These are phyloP conservation scores for Dictyophora rubrovolvata DNA, from an alignment of 768 basidiomycete species.

Conservation along the genomic window DNA sequence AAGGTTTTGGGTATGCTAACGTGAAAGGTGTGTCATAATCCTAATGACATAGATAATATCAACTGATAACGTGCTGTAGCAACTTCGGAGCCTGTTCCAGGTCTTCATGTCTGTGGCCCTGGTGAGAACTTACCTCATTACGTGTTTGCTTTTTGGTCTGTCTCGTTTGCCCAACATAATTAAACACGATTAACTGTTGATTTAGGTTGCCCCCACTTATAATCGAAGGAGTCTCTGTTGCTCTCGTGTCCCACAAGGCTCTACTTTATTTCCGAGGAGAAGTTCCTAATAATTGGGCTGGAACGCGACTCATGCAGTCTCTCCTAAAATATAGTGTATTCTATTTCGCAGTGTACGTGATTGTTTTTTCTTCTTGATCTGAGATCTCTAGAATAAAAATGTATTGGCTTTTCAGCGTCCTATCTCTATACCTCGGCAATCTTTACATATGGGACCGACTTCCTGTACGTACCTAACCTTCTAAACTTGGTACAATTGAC, in stretches of 20 bases:
- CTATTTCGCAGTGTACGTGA: slow-evolving; percentile 5
- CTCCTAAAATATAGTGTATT: not conserved
- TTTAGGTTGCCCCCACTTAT: slow-evolving; percentile 5
- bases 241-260: not conserved
- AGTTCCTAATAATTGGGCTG: not conserved
- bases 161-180: not conserved
- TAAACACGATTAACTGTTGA: not conserved
- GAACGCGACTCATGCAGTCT: slow-evolving; percentile 3
- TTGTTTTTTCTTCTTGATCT: not conserved
- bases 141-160: slow-evolving; percentile 5
- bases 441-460: slow-evolving; percentile 5
- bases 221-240: not conserved
- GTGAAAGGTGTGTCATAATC: not conserved
- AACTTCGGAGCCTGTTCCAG: not conserved
- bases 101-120: slow-evolving; percentile 6
- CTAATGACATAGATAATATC: not conserved
- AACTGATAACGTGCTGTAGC: not conserved
- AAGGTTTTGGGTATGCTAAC: not conserved
- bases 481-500: not conserved
- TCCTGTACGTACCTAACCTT: not conserved
- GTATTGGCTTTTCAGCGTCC: not conserved
- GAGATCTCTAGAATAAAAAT: not conserved
- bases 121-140: not conserved
- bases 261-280: slow-evolving; percentile 3
- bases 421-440: slow-evolving; percentile 1